Conservation (phyloP, 2,329 filamentous ascomycete genomes). For the Scytalidium lignicola region DNA sequence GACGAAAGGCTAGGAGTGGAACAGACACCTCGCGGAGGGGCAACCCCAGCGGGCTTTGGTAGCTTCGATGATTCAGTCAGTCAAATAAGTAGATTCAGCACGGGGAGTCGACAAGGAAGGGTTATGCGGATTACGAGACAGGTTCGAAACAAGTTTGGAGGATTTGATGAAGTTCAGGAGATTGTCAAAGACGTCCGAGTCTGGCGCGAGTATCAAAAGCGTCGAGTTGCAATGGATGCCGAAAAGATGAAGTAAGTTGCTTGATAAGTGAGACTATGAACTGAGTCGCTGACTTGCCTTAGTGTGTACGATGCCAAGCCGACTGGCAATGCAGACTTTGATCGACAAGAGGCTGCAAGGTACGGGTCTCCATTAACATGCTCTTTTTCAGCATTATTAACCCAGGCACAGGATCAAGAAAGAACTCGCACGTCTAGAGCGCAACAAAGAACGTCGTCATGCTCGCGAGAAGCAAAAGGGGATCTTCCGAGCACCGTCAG, state of each 20-base stretch:
- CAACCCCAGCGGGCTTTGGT: slow-evolving; percentile 50
- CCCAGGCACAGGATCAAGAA: slow-evolving; percentile 51
- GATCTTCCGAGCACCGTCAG: slow-evolving; percentile 26
- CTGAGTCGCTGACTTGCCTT: slow-evolving; percentile 10
- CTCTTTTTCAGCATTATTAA: slow-evolving; percentile 17
- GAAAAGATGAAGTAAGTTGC: slow-evolving; percentile 60
- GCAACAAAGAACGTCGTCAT: slow-evolving; percentile 86
- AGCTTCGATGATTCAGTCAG: slow-evolving; percentile 72
- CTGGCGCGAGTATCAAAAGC: slow-evolving; percentile 81
- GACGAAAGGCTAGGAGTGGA: slow-evolving; percentile 44
- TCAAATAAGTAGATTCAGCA: slow-evolving; percentile 69
- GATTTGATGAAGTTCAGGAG: slow-evolving; percentile 54
- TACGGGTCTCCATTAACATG: slow-evolving; percentile 26
- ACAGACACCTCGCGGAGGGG: slow-evolving; percentile 62
- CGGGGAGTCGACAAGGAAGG: slow-evolving; percentile 60
- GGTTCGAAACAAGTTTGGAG: slow-evolving; percentile 56
- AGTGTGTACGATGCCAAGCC: slow-evolving; percentile 56
- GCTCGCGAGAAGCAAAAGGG: slow-evolving; percentile 88
- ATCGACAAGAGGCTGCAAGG: slow-evolving; percentile 56
- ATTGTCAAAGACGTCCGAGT: slow-evolving; percentile 76
- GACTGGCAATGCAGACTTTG: slow-evolving; percentile 62
- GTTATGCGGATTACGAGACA: slow-evolving; percentile 72
- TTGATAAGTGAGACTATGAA: neutral
- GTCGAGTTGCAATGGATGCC: slow-evolving; percentile 43
- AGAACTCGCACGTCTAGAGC: slow-evolving; percentile 78